These are phyloP conservation scores for Lignosus rhinocerotis DNA, from an alignment of 1,284 basidiomycete genomes.

Conservation along the genomic window DNA sequence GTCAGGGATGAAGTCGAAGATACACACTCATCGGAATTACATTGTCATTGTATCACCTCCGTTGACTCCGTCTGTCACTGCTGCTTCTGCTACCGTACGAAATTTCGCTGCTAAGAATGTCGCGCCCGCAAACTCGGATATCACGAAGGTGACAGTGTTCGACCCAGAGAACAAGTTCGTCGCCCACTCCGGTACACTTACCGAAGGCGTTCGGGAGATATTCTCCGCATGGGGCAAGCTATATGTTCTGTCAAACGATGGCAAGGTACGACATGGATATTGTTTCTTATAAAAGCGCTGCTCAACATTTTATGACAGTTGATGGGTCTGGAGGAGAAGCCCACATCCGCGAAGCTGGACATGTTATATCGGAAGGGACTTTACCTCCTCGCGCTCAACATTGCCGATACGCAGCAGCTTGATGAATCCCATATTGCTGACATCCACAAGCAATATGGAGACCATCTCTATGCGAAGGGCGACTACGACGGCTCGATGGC, in stretches of 20 bases:
- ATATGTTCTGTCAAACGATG: constrained; percentile 76
- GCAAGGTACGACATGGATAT: constrained; percentile 49
- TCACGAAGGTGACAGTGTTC: constrained; percentile 87
- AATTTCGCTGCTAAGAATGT: constrained; percentile 61
- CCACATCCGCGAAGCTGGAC: constrained; percentile 78
- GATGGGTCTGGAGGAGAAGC: constrained; percentile 73
- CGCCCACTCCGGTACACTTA: constrained; percentile 79
- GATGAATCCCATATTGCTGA: constrained; percentile 78
- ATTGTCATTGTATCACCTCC: constrained; percentile 90
- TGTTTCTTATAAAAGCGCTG: background rate
- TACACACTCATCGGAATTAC: constrained; percentile 78
- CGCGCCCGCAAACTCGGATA: constrained; percentile 54
- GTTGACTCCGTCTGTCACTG: constrained; percentile 64
- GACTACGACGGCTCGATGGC: constrained; percentile 94
- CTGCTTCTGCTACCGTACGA: constrained; percentile 74
- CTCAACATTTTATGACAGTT: constrained; percentile 45
- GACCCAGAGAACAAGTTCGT: constrained; percentile 94
- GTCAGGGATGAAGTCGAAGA: constrained; percentile 65
- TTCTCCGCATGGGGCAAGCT: constrained; percentile 80
- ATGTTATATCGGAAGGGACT: constrained; percentile 79
- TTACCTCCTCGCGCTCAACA: constrained; percentile 72
- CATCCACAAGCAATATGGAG: constrained; percentile 88
- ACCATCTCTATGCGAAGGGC: constrained; percentile 88
- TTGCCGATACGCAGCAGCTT: constrained; percentile 78
- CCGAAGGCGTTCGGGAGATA: constrained; percentile 77